Conservation (phyloP, 805 yeast genomes). For the Teunomyces aglyptinius region DNA sequence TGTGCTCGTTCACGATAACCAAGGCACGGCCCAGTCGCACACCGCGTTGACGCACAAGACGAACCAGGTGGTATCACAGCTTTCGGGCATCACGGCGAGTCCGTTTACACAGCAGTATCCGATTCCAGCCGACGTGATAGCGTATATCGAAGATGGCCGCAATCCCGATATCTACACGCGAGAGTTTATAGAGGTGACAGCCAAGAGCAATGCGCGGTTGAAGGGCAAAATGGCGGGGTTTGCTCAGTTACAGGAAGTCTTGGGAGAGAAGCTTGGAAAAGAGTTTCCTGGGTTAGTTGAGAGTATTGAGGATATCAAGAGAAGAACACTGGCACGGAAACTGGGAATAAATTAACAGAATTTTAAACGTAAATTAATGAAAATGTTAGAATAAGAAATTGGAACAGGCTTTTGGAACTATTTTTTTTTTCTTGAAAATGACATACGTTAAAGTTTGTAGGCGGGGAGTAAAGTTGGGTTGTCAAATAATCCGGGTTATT, state of each 20-base stretch:
- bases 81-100: constrained; percentile 31
- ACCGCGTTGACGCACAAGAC: constrained; percentile 39
- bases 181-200: constrained; percentile 93
- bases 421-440: no score
- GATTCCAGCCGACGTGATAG: constrained; percentile 80
- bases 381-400: neutral
- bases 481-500: no score
- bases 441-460: no score
- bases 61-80: constrained; percentile 42
- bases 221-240: constrained; percentile 81
- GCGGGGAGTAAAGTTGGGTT: no score
- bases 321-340: constrained; percentile 33
- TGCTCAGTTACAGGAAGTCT: constrained; percentile 55
- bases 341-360: neutral
- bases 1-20: constrained; percentile 88
- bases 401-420: no score
- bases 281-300: constrained; percentile 76
- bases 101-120: constrained; percentile 38
- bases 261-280: constrained; percentile 66
- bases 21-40: constrained; percentile 80
- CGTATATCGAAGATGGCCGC: constrained; percentile 92
- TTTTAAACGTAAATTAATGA: neutral
- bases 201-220: constrained; percentile 81
- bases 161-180: constrained; percentile 97
- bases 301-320: constrained; percentile 55